These are phyloP conservation scores for Botryobasidium botryosum DNA, from an alignment of 768 basidiomycete species.

Conservation along the genomic window DNA sequence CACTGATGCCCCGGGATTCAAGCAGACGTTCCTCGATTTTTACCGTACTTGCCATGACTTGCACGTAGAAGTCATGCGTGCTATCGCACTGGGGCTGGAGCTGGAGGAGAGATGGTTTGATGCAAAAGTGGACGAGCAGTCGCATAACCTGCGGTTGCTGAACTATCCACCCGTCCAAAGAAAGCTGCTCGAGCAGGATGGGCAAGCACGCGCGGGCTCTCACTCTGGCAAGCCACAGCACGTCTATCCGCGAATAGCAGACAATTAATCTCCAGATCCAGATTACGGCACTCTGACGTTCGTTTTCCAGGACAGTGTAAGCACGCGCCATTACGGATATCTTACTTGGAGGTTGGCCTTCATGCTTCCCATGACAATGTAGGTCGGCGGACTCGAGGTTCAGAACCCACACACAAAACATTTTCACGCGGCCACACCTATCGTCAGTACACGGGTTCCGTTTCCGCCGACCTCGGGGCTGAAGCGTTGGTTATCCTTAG, in stretches of 20 bases:
- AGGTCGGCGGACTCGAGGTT: conserved; percentile 65
- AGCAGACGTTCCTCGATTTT: conserved; percentile 55
- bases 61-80: conserved; percentile 65
- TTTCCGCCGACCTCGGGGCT: not conserved
- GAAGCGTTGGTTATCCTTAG: conserved; percentile 21
- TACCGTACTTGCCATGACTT: conserved; percentile 65
- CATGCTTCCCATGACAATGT: not conserved
- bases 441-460: conserved; percentile 31
- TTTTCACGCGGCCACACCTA: conserved; percentile 57
- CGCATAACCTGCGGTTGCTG: conserved; percentile 63
- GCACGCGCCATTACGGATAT: not conserved
- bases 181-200: conserved; percentile 36
- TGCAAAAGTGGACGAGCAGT: conserved; percentile 52
- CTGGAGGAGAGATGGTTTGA: conserved; percentile 65
- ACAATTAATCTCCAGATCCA: conserved; percentile 13
- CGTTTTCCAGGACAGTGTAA: conserved; percentile 42
- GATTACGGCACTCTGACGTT: conserved; percentile 74
- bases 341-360: conserved; percentile 16
- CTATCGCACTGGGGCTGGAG: conserved; percentile 63
- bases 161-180: conserved; percentile 66
- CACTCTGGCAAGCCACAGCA: conserved; percentile 50
- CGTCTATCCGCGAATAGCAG: conserved; percentile 1
- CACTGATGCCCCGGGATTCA: conserved; percentile 45
- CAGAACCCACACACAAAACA: conserved; percentile 59
- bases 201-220: conserved; percentile 66